Evolutionary conservation across 768 basidiomycete genomes (phyloP).

Genomic region (Flagelloscypha sp.): DNA sequence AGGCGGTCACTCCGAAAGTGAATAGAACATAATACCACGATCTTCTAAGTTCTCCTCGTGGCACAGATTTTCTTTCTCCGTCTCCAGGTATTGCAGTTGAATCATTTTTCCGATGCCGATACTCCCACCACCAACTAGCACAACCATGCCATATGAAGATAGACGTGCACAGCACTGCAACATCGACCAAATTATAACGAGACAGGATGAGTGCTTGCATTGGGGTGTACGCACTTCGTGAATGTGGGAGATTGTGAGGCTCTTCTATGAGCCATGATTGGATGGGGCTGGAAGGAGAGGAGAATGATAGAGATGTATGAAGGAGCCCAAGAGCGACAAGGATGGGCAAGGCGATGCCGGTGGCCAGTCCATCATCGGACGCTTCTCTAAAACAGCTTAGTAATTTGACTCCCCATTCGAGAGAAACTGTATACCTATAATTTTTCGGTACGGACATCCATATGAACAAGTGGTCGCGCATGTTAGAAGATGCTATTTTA

Average conservation of each 20-base stretch:
- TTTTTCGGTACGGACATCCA: slow-evolving; percentile 93
- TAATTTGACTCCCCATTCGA: slow-evolving; percentile 6
- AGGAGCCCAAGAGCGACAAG: slow-evolving; percentile 68
- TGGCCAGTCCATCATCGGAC: slow-evolving; percentile 78
- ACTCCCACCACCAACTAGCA: slow-evolving; percentile 71
- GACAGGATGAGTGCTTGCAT: slow-evolving; percentile 53
- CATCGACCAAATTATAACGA: slow-evolving; percentile 68
- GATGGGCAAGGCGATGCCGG: slow-evolving; percentile 77
- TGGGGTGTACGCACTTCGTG: slow-evolving; percentile 32
- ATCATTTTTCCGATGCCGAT: slow-evolving; percentile 27
- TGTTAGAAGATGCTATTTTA: slow-evolving; percentile 32
- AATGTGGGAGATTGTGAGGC: slow-evolving; percentile 46
- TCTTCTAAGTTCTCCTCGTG: slow-evolving; percentile 60
- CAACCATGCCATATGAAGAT: slow-evolving; percentile 74
- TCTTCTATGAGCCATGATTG: slow-evolving; percentile 75
- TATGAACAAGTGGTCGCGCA: slow-evolving; percentile 38
- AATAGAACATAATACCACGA: slow-evolving; percentile 60
- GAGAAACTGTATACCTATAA: slow-evolving; percentile 41
- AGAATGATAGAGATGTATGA: slow-evolving; percentile 37
- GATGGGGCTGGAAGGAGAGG: slow-evolving; percentile 17
- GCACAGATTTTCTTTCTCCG: slow-evolving; percentile 68
- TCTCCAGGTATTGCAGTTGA: slow-evolving; percentile 33
- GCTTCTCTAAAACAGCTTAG: slow-evolving; percentile 45
- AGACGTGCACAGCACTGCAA: slow-evolving; percentile 73
- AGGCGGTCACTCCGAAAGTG: slow-evolving; percentile 42